These are phyloP conservation scores for Boletus reticuloceps DNA, from an alignment of 768 basidiomycete species.

Conservation along the genomic window DNA sequence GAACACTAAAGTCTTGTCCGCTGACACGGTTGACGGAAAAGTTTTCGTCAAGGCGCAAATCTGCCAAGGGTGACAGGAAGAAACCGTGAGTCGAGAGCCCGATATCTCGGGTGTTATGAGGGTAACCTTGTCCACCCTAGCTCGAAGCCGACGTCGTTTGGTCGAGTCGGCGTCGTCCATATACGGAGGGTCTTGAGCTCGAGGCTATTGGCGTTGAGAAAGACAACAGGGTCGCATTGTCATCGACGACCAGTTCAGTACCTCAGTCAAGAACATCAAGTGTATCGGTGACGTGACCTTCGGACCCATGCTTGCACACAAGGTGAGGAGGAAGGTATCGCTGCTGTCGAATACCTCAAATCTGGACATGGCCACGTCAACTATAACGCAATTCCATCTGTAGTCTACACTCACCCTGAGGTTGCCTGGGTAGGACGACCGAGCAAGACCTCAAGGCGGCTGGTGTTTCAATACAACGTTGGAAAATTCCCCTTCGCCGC, in stretches of 20 bases:
- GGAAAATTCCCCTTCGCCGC: no score
- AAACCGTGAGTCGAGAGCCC: constrained; percentile 51
- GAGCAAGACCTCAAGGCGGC: no score
- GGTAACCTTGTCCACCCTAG: constrained; percentile 32
- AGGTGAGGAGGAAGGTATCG: constrained; percentile 36
- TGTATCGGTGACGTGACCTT: constrained; percentile 97
- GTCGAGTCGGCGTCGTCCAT: constrained; percentile 95
- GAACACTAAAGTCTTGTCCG: constrained; percentile 46
- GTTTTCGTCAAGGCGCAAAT: constrained; percentile 83
- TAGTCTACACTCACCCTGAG: no score
- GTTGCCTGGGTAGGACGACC: no score
- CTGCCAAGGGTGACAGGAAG: constrained; percentile 91
- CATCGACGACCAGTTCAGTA: constrained; percentile 67
- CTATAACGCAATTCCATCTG: no score
- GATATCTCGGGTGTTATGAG: not conserved
- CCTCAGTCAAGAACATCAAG: constrained; percentile 83
- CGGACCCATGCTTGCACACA: no score
- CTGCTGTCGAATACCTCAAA: no score
- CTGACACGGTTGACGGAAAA: constrained; percentile 86
- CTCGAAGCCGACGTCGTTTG: constrained; percentile 90
- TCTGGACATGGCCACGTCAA: no score
- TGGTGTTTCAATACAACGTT: no score
- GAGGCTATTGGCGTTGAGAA: constrained; percentile 89
- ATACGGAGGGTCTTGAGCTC: constrained; percentile 82
- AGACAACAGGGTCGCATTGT: constrained; percentile 76